Evolutionary conservation across 1,284 basidiomycete species (phyloP), one percentile per base, ranked within the genome.

Genomic region (Trametes hirsuta): DNA sequence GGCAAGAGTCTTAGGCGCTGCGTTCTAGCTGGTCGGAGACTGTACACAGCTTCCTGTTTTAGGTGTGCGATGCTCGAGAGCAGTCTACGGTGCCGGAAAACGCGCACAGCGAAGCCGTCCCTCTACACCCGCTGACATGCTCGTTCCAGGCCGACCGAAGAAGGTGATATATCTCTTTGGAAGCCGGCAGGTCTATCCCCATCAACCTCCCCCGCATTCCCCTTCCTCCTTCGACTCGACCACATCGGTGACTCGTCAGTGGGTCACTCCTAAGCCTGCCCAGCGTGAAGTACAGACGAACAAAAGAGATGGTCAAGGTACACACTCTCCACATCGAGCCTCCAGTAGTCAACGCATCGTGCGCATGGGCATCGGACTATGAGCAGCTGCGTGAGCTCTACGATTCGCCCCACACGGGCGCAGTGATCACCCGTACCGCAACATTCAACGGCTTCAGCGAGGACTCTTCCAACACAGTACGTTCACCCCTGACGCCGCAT

Each of bases 351-450:
- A 93, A 93, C 70, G 82, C 88, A 1, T 86, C 92, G 12, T 91
- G 87, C 66, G 84, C 86, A 14, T 93, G 91, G 91, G 88, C 90
- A 3, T 89, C 88, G 2, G 82, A 87, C 65, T 73, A 80, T 25
- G 67, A 77, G 15, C 86, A 93, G 62, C 79, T 94, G 18, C 74
- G 77, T 34, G 81, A 78, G 25, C 76, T 94, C 46, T 91, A 88
- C 71, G 77, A 82, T 45, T 88, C 79, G 14, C 79, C 83, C 0
- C 79, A 82, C 67, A 93, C 88, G 0, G 88, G 90, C 14, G 92
- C 88, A 3, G 84, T 94, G 48, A 90, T 87, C 6, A 93, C 88
- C 6, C 82, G 92, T 35, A 93, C 92, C 0, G 81, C 86, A 40
- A 92, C 88, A 0, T 69, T 86, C 37, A 71, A 78, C 14, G 91